Evolutionary conservation across 148 eudicot genomes (phyloP).

Genomic region (Rhododendron ovatum): DNA sequence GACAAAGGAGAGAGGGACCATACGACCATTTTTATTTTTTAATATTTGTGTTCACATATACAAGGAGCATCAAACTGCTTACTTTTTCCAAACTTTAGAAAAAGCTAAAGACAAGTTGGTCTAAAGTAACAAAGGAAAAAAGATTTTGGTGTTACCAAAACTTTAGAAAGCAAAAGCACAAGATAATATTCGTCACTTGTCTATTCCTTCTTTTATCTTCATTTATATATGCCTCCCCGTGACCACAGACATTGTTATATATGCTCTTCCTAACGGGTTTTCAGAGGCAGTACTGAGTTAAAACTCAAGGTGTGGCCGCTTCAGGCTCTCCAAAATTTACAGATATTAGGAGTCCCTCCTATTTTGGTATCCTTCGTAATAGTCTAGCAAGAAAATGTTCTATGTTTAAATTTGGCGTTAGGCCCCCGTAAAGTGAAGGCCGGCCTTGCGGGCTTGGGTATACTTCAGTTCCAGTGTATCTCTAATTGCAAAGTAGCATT

Average conservation of each 20-base stretch:
- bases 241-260: background rate
- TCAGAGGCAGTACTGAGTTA: no score
- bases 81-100: constrained; percentile 14
- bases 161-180: constrained; percentile 19
- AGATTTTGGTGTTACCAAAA: constrained; percentile 21
- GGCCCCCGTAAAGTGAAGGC: no score
- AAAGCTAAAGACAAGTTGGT: constrained; percentile 38
- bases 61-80: constrained; percentile 2
- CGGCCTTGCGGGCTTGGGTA: background rate
- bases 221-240: constrained; percentile 17
- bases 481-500: no score
- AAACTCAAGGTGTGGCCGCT: no score
- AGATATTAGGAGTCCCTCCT: no score
- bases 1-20: background rate
- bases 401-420: no score
- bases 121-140: constrained; percentile 17
- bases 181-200: constrained; percentile 17
- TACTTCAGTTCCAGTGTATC: no score
- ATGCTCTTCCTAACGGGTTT: background rate
- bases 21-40: no score
- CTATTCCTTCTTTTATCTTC: constrained; percentile 2
- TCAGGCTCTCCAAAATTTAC: no score
- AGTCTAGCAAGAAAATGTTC: no score
- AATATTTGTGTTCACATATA: background rate
- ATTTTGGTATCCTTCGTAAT: no score